Evolutionary conservation across 2,329 filamentous ascomycete genomes (phyloP), one percentile per base, ranked within the genome.

Genomic region (Lachnellula hyalina): DNA sequence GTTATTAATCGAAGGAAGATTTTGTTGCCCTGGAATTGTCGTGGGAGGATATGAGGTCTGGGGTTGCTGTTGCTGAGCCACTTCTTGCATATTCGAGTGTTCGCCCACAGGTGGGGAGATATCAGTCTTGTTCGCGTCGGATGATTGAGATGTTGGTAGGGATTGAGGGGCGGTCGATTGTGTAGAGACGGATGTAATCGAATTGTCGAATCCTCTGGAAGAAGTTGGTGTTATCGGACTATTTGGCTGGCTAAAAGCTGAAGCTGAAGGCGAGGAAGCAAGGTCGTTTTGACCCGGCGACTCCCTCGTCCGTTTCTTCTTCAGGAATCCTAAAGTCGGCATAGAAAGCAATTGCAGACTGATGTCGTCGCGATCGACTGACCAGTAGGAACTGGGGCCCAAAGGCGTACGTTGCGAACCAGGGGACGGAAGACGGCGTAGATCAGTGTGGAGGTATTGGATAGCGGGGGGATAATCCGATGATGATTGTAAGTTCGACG

Each of bases 271-370:
- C 71, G 89, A 85, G 71, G 83, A 79, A 71, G 85, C 83, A 70
- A 80, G 73, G 72, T 85, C 80, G 70, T 77, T 79, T 65, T 85
- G 88, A 71, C 79, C 81, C 68, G 77, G 77, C 68, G 85, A 88
- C 78, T 96, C 91, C 84, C 91, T 95, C 77, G 91, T 96, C 83
- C 91, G 87, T 83, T 96, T 96, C 84, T 96, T 97, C 83, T 96
- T 96, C 72, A 97, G 84, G 72, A 96, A 91, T 74, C 90, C 90
- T 79, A 96, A 83, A 74, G 84, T 89, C 85, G 92, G 94, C 94
- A 99, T 97, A 70, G 64, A 66, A 66, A 66, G 61, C 56, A 63
- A 62, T 63, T 57, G 54, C 47, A 51, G 51, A 56, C 58, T 60
- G 57, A 54, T 62, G 57, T 59, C 48, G 55, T 65, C 65, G 63